These are phyloP conservation scores for Solanum arcanum DNA, from an alignment of 257 asterid genomes.

Conservation along the genomic window DNA sequence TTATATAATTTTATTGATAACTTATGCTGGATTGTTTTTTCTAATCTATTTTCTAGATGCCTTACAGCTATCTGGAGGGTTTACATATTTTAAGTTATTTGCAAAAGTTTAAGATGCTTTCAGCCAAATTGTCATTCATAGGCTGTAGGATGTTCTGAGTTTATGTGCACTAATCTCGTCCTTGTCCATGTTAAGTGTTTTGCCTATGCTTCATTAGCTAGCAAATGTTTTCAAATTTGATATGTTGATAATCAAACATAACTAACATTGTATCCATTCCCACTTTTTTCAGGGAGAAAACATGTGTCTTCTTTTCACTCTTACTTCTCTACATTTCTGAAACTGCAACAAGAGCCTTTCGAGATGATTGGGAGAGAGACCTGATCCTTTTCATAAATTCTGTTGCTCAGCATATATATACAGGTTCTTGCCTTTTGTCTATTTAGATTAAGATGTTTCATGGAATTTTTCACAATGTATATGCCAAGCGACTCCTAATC, in stretches of 20 bases:
- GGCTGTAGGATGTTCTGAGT: not conserved
- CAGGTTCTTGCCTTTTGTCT: constrained; percentile 33
- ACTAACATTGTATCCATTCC: not conserved
- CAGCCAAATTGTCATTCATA: not conserved
- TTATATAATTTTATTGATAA: not conserved
- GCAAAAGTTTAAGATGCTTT: not conserved
- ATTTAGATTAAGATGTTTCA: not conserved
- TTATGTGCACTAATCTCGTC: not conserved
- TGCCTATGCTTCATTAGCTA: not conserved
- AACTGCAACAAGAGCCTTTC: constrained; percentile 11
- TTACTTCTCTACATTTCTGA: constrained; percentile 43
- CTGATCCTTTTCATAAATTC: constrained; percentile 31
- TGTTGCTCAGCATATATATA: constrained; percentile 17
- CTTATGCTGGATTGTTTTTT: not conserved
- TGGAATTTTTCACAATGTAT: not conserved
- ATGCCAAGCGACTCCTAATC: not conserved
- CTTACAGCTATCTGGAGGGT: not conserved
- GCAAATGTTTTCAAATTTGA: not conserved
- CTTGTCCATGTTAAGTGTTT: not conserved
- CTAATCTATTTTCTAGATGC: not conserved
- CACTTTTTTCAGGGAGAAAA: constrained; percentile 62
- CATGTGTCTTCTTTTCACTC: constrained; percentile 47
- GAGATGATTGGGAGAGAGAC: constrained; percentile 17
- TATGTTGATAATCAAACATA: not conserved
- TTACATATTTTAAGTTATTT: not conserved